Base-by-base conservation (phyloP, 192 early-diverging fungal species). In the Entomortierella lignicola region DNA sequence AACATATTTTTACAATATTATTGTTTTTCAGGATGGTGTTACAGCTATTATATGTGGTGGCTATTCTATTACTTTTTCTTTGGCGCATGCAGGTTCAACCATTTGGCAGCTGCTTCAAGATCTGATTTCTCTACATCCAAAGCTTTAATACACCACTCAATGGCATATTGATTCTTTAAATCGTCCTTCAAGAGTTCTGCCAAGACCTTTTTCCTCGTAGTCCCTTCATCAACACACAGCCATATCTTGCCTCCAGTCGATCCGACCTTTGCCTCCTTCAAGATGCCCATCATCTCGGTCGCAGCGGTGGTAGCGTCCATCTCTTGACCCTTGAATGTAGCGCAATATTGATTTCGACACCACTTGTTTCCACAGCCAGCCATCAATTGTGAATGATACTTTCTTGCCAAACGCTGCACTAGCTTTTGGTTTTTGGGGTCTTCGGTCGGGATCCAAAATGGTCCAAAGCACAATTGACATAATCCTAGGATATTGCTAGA, bases 391-490 rank as follows among this genome's bases (percentile, higher is more conserved):
- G 81, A 41, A 79, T 95, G 93, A 72, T 94, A 88, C 43, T 85
- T 81, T 12, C 85, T 82, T 27, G 92, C 87, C 39, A 96, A 75
- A 44, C 92, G 87, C 63, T 90, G 89, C 12, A 92, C 72, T 34
- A 96, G 82, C 80, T 93, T 94, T 43, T 87, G 80, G 80, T 94
- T 81, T 21, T 81, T 85, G 18, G 92, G 94, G 55, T 98, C 96
- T 50, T 92, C 89, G 18, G 88, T 81, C 25, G 93, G 83, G 3
- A 88, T 81, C 88, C 93, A 98, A 56, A 93, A 94, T 0, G 93
- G 94, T 2, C 89, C 90, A 85, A 93, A 96, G 66, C 96, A 98
- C 27, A 82, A 69, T 30, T 84, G 72, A 71, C 96, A 98, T 56
- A 96, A 73, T 0, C 85, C 85, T 4, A 94, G 66, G 0, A 77